Base-by-base conservation (phyloP, 495 filamentous ascomycete genomes). In the Patellaria atrata region DNA sequence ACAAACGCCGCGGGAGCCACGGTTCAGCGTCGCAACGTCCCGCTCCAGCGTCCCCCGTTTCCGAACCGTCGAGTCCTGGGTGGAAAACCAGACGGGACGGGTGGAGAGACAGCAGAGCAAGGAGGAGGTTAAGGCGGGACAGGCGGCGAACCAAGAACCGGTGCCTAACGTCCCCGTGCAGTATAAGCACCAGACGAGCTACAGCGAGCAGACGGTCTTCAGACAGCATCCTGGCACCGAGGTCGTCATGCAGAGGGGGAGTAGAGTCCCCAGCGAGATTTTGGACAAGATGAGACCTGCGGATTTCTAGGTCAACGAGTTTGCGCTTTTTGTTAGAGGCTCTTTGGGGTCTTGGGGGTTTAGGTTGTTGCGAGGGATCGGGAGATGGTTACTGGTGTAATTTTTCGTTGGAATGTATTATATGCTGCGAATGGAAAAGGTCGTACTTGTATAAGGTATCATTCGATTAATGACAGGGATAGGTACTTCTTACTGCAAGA, bases 11-110 rank as follows among this genome's bases (percentile, higher is more conserved):
- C 36, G 37, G 12, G 37, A 44, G 8, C 16, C 29, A 2, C 46
- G 42, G 14, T 52, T 43, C 26, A 50, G 46, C 33, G 45, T 39
- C 34, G 44, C 48, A 35, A 49, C 49, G 9, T 13, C 27, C n/a
- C 46, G 45, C 0, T 46, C 42, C 7, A 46, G 42, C 1, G 36
- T 50, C 4, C 59, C 71, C 11, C 61, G 64, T 12, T 77, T 74
- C 46, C 62, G 70, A 17, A 61, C 60, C 6, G 56, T 79, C 33
- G 58, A 56, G 28, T 70, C 64, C 10, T 79, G 74, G 74, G 72
- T 79, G 2, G 60, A 66, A 44, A 67, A 77, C 40, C 74, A 77
- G 43, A 35, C 56, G 0, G 38, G 38, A 6, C 47, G 54, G 6
- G 15, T 52, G 18, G 49, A 46, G 13, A 40, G 39, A 20, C 41